A percentile compares a stretch with the other conserved stretches of the same genome.
Evolutionary conservation across 2,329 filamentous ascomycete species (phyloP).

Genomic region (Colletotrichum sp.): DNA sequence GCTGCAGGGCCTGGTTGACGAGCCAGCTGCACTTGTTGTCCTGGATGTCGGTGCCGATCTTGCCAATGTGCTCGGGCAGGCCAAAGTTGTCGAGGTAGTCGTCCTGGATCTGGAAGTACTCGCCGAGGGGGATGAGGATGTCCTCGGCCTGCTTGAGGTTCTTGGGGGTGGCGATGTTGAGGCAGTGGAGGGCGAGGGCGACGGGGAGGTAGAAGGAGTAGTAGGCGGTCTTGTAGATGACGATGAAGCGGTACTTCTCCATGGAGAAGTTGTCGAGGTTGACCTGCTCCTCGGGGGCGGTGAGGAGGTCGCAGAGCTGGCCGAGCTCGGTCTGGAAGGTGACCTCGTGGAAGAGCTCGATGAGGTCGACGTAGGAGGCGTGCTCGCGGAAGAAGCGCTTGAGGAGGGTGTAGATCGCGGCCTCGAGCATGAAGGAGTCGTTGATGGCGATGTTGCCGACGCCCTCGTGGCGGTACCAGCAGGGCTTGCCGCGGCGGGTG

Average conservation of each 20-base stretch:
- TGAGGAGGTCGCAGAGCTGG: conserved; percentile 93
- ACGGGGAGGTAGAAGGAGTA: conserved; percentile 99
- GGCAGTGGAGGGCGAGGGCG: conserved; percentile 85
- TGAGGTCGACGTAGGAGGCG: conserved; percentile 84
- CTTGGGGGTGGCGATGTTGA: conserved; percentile 82
- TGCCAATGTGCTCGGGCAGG: conserved; percentile 89
- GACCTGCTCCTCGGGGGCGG: conserved; percentile 91
- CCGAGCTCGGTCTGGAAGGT: conserved; percentile 95
- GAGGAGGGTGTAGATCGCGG: conserved; percentile 86
- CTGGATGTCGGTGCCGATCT: conserved; percentile 98
- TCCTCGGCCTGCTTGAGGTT: conserved; percentile 90
- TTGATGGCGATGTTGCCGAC: conserved; percentile 98
- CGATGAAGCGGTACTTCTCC: conserved; percentile 96
- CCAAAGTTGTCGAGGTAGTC: conserved; percentile 99
- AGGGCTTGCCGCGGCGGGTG: conserved; percentile 91
- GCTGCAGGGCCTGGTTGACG: conserved; percentile 88
- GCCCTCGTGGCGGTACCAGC: conserved; percentile 91
- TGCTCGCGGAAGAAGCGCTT: conserved; percentile 93
- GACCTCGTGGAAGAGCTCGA: conserved; percentile 96
- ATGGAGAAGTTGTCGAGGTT: conserved; percentile 95
- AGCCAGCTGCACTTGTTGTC: conserved; percentile 99
- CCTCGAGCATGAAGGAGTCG: conserved; percentile 95
- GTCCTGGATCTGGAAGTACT: conserved; percentile 99
- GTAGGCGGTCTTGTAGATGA: conserved; percentile 99
- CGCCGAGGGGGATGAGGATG: conserved; percentile 94